These are phyloP conservation scores for Setomelanomma holmii DNA, from an alignment of 2,329 filamentous ascomycete genomes.

Conservation along the genomic window DNA sequence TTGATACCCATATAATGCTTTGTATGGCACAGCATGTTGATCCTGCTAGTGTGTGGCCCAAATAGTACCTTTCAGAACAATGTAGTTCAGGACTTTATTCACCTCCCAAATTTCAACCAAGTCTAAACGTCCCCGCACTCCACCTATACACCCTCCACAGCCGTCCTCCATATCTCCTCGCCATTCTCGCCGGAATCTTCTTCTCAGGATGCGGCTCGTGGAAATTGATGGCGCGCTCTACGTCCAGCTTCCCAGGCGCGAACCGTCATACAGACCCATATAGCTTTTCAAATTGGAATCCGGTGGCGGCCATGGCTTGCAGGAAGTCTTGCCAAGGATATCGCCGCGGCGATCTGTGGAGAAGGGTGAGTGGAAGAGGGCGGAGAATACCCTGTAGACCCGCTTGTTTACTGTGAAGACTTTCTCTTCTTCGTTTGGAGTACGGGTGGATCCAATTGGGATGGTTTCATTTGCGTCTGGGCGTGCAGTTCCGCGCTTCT, in stretches of 20 bases:
- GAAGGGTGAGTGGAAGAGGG: no score
- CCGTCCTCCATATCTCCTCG: not conserved
- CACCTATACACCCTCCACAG: not conserved
- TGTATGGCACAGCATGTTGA: not conserved
- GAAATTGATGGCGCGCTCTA: not conserved
- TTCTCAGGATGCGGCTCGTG: not conserved
- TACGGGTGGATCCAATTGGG: no score
- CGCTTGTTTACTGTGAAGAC: no score
- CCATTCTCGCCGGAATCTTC: not conserved
- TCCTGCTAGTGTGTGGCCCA: not conserved
- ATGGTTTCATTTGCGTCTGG: no score
- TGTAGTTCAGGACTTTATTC: no score
- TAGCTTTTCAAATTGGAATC: not conserved
- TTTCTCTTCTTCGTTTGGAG: no score
- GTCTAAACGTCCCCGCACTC: not conserved
- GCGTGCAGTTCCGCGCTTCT: no score
- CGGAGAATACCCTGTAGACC: no score
- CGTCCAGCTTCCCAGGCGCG: not conserved
- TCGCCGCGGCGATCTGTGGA: no score
- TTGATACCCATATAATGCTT: constrained; percentile 13
- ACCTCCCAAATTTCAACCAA: not conserved
- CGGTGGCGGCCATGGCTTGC: not conserved
- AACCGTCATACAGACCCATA: not conserved
- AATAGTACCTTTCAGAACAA: no score
- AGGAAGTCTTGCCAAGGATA: not conserved